phyloP scores from a whole-genome alignment of 129 eudicot species.

The Apium graveolens region DNA sequence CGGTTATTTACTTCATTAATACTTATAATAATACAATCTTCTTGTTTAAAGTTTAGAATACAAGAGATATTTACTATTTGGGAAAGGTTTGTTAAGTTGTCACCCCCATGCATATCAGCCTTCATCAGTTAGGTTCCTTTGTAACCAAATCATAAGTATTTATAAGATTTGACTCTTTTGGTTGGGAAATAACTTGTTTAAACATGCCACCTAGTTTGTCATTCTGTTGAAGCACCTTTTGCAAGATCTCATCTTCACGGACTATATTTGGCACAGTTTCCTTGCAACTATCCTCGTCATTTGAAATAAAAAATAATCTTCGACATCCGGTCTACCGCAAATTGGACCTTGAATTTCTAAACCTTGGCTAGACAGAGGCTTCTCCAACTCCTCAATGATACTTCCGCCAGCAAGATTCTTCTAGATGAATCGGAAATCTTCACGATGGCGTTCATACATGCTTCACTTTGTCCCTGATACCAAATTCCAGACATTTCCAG shows the following conservation, averaged over 20 bases:
- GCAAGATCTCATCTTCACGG: conserved; percentile 41
- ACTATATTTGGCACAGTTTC: conserved; percentile 15
- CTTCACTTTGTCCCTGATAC: too few species aligned
- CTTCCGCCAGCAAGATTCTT: too few species aligned
- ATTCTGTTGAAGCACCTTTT: conserved; percentile 38
- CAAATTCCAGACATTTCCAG: too few species aligned
- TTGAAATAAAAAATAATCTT: conserved; percentile 54
- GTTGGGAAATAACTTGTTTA: conserved; percentile 49
- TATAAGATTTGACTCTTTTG: conserved; percentile 33
- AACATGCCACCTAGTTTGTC: conserved; percentile 33
- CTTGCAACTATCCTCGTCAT: conserved; percentile 16
- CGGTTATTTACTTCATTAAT: not conserved
- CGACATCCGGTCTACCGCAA: conserved; percentile 45
- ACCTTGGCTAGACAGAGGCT: too few species aligned
- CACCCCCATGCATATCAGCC: not conserved
- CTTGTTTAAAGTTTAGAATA: not conserved
- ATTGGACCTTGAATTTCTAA: conserved; percentile 51
- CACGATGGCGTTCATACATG: too few species aligned
- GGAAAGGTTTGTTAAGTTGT: not conserved
- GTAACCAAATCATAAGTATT: too few species aligned
- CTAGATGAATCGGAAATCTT: too few species aligned
- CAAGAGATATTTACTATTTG: not conserved
- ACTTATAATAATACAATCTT: not conserved
- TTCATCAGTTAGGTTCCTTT: not conserved
- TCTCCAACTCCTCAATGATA: too few species aligned